Percentiles rank a stretch among this genome's conserved stretches.
Evolutionary conservation across 441 rosid species (phyloP).

Genomic region (Omphalea diandra): DNA sequence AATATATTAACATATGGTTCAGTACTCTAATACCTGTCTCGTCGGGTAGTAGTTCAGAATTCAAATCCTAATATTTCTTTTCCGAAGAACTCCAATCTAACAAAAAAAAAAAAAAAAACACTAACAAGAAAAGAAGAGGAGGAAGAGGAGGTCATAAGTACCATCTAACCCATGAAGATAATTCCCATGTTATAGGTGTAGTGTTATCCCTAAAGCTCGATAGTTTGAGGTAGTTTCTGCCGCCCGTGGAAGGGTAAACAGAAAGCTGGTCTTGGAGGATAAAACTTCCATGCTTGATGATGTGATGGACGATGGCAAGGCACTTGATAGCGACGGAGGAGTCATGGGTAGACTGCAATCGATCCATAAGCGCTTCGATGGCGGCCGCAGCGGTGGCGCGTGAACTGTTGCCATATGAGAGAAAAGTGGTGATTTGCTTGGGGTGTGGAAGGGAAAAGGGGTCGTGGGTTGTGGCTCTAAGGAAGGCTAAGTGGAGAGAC

Average conservation of each 20-base stretch:
- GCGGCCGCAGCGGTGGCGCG: slow-evolving; percentile 68
- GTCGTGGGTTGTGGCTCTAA: slow-evolving; percentile 78
- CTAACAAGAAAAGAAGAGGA: neutral
- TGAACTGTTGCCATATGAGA: slow-evolving; percentile 62
- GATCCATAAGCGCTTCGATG: slow-evolving; percentile 75
- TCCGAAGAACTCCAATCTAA: no score
- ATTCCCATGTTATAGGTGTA: slow-evolving; percentile 63
- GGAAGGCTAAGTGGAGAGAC: slow-evolving; percentile 57
- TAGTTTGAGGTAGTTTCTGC: slow-evolving; percentile 78
- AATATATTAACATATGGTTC: neutral
- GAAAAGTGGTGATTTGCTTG: slow-evolving; percentile 54
- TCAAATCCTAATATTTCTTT: no score
- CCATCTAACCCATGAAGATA: slow-evolving; percentile 88
- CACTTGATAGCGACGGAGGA: slow-evolving; percentile 79
- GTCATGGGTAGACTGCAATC: slow-evolving; percentile 70
- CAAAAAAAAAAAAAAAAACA: neutral
- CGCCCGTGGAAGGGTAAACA: slow-evolving; percentile 66
- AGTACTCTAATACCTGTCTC: no score
- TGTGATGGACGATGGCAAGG: slow-evolving; percentile 56
- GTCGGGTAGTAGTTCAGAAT: no score
- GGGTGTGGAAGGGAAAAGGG: slow-evolving; percentile 51
- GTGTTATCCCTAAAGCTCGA: slow-evolving; percentile 65
- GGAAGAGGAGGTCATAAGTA: slow-evolving; percentile 8
- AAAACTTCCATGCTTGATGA: slow-evolving; percentile 68
- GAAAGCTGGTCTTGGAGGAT: slow-evolving; percentile 90